A percentile compares a stretch with the other conserved stretches of the same genome.
Evolutionary conservation across 2,329 filamentous ascomycete species (phyloP).

Genomic region (Microthyrium microscopicum): DNA sequence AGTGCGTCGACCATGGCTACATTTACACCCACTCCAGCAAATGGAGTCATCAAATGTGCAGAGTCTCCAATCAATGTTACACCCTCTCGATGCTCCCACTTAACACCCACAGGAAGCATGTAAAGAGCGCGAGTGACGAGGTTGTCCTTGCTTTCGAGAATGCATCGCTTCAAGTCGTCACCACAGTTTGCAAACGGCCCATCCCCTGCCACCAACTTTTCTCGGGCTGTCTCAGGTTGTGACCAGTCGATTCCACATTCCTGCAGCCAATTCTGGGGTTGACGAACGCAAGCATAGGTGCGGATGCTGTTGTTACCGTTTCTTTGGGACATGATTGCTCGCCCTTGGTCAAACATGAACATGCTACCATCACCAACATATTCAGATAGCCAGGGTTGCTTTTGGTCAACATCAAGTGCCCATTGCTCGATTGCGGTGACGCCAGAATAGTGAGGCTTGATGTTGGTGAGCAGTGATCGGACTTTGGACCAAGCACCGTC

Average conservation of each 20-base stretch:
- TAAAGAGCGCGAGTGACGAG: constrained; percentile 29
- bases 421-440: constrained; percentile 27
- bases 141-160: constrained; percentile 22
- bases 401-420: constrained; percentile 20
- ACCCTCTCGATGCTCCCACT: constrained; percentile 32
- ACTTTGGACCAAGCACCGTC: constrained; percentile 31
- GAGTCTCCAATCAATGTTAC: constrained; percentile 43
- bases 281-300: constrained; percentile 21
- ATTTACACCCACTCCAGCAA: constrained; percentile 44
- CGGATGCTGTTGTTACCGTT: constrained; percentile 33
- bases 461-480: constrained; percentile 14
- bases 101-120: constrained; percentile 33
- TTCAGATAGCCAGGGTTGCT: constrained; percentile 26
- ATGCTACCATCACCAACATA: constrained; percentile 32
- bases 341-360: constrained; percentile 27
- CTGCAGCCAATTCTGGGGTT: constrained; percentile 22
- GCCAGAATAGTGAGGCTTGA: constrained; percentile 30
- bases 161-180: constrained; percentile 19
- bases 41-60: constrained; percentile 42
- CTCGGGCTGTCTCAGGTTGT: constrained; percentile 17
- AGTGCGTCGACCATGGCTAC: constrained; percentile 38
- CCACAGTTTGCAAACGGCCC: too few species aligned
- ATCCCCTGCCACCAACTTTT: too few species aligned
- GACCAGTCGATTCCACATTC: constrained; percentile 29
- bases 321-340: constrained; percentile 24